Percentiles rank a stretch among this genome's conserved stretches.
phyloP scores from a whole-genome alignment of 2,329 filamentous ascomycete species.

The Metarhizium robertsii region DNA sequence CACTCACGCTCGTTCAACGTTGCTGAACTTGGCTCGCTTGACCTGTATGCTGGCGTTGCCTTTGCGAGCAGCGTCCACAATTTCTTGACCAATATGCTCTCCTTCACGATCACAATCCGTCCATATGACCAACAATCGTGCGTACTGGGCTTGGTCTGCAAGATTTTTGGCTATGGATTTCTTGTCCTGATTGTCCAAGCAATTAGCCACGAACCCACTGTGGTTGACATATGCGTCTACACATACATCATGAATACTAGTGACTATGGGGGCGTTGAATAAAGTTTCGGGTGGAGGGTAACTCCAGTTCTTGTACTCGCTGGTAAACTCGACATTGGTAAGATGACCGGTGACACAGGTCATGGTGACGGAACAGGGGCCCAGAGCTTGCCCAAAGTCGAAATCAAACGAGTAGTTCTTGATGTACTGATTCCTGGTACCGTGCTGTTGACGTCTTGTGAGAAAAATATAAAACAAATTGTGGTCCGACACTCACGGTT shows the following conservation, averaged over 20 bases:
- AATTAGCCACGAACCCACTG: background rate
- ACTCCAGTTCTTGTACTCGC: conserved; percentile 68
- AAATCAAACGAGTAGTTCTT: conserved; percentile 95
- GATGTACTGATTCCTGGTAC: conserved; percentile 65
- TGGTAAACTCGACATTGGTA: conserved; percentile 67
- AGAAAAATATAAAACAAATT: conserved; percentile 8
- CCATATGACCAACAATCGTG: conserved; percentile 85
- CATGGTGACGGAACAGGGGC: conserved; percentile 79
- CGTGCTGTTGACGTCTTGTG: conserved; percentile 38
- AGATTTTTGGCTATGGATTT: conserved; percentile 79
- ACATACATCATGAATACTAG: conserved; percentile 56
- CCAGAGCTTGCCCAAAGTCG: conserved; percentile 74
- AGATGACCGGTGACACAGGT: conserved; percentile 89
- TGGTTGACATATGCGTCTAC: background rate
- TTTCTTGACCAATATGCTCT: conserved; percentile 90
- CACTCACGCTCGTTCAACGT: conserved; percentile 78
- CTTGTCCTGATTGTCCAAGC: conserved; percentile 51
- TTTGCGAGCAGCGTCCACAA: conserved; percentile 68
- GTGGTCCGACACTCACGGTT: conserved; percentile 47
- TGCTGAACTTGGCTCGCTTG: conserved; percentile 86
- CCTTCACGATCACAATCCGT: conserved; percentile 98
- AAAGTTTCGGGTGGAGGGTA: conserved; percentile 69
- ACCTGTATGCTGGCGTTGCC: conserved; percentile 68
- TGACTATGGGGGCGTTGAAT: conserved; percentile 71
- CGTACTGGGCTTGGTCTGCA: conserved; percentile 61